A percentile compares a stretch with the other conserved stretches of the same genome.
Evolutionary conservation across 495 filamentous ascomycete species (phyloP).

Genomic region (Penicillium pulvis): DNA sequence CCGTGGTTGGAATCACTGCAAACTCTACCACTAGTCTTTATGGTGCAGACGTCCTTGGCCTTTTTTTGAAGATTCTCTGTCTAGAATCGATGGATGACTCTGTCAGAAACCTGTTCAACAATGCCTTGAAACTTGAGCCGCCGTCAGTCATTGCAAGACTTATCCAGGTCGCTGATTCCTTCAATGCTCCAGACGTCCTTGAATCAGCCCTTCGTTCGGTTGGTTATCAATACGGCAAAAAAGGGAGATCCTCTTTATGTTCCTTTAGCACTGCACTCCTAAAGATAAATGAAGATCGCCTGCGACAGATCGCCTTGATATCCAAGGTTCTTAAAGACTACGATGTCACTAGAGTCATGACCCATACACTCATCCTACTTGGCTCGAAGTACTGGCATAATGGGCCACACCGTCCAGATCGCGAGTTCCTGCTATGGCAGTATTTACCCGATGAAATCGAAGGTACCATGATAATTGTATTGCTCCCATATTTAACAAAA

Average conservation of each 20-base stretch:
- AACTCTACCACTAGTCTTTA: conserved; percentile 25
- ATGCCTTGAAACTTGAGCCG: conserved; percentile 29
- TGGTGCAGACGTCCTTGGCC: conserved; percentile 38
- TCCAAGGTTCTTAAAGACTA: conserved; percentile 31
- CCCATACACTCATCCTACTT: conserved; percentile 61
- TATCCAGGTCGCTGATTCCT: conserved; percentile 40
- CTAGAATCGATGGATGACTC: conserved; percentile 28
- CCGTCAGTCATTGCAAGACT: conserved; percentile 35
- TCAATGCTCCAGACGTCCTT: conserved; percentile 30
- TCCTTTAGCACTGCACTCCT: conserved; percentile 17
- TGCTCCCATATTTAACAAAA: neutral
- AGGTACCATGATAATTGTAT: conserved; percentile 45
- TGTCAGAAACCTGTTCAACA: conserved; percentile 21
- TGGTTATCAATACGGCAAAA: conserved; percentile 9
- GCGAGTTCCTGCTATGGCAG: conserved; percentile 63
- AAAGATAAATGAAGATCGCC: conserved; percentile 42
- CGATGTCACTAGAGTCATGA: conserved; percentile 28
- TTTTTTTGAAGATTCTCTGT: conserved; percentile 42
- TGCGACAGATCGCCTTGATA: conserved; percentile 43
- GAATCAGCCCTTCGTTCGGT: neutral
- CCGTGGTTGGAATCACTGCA: conserved; percentile 32
- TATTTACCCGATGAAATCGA: conserved; percentile 73
- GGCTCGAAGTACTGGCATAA: conserved; percentile 67
- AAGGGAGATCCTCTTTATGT: neutral
- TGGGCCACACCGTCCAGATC: conserved; percentile 25